Base-by-base conservation (phyloP, 257 asterid genomes). In the Jaltomata sinuosa region DNA sequence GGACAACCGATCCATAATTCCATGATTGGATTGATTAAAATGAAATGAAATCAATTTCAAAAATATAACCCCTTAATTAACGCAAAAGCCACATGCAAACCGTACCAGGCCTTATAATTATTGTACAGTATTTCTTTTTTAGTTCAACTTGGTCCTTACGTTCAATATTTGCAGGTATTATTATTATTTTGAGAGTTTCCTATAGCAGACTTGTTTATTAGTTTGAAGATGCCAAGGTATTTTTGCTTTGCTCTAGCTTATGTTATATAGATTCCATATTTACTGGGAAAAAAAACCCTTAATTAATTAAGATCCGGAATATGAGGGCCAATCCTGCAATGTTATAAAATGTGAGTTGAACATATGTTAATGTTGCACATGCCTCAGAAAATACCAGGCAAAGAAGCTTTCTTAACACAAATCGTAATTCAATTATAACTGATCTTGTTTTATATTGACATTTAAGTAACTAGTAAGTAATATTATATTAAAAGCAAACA, bases 31-130 rank as follows among this genome's bases (percentile, higher is more conserved):
- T 29, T 64, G 19, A 9, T 59, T 27, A 49, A 8, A 65, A 47
- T 27, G 65, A 55, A 84, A 38, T 78, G 32, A 16, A 76, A 49
- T 45, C 18, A 4, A n/a, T 71, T 19, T 69, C 57, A 25, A 72
- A 45, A 9, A 74, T 18, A 16, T 34, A n/a, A 55, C 14, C n/a
- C 86, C 83, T 84, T 84, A 27, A 76, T 45, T 31, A 74, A 57
- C 83, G 54, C 86, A 61, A 15, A 57, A 31, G 22, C 36, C 87
- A 84, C 87, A 79, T 84, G 87, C 64, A 25, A 14, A 2, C 71
- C 3, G 15, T 12, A 5, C 34, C 32, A 38, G 19, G 40, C 19
- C 29, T 27, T 8, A 1, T 36, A 36, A 80, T 38, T 19, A 53
- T 25, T n/a, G n/a, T n/a, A n/a, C n/a, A 3, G 15, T 62, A 11